A percentile compares a stretch with the other conserved stretches of the same genome.
Conservation (phyloP, 2,329 filamentous ascomycete genomes). For the Magnaporthiopsis rhizophila region DNA sequence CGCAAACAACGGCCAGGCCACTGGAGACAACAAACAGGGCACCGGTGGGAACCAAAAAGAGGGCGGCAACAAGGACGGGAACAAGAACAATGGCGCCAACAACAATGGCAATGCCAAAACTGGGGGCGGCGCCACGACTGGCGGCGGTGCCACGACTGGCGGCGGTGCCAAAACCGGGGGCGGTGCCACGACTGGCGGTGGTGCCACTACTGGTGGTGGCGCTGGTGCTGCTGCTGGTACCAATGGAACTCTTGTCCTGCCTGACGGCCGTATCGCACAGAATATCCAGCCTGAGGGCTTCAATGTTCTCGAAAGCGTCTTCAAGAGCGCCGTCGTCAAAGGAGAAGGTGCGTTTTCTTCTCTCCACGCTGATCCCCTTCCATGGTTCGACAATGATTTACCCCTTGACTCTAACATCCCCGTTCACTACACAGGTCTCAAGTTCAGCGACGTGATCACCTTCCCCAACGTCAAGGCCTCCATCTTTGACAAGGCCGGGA, state of each 20-base stretch:
- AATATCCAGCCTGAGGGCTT: constrained; percentile 2
- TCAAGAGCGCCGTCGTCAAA: constrained; percentile 7
- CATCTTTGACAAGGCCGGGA: constrained; percentile 5
- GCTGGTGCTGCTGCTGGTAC: not conserved
- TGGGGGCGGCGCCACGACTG: not conserved
- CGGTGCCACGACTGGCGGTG: no score
- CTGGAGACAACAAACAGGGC: not conserved
- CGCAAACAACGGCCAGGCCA: not conserved
- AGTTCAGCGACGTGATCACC: constrained; percentile 2
- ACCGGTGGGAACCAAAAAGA: not conserved
- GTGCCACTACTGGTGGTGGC: not conserved
- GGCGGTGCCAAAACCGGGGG: not conserved
- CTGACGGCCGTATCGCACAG: constrained; percentile 3
- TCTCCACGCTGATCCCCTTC: no score
- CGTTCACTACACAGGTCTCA: not conserved
- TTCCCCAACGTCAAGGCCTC: constrained; percentile 1
- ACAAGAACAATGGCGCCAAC: not conserved
- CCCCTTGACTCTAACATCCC: no score
- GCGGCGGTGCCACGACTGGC: not conserved
- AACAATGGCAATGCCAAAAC: not conserved
- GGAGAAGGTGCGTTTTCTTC: not conserved
- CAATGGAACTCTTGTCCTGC: not conserved
- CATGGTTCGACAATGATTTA: no score
- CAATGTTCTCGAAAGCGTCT: constrained; percentile 4
- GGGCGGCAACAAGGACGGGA: not conserved